Evolutionary conservation across 2,329 filamentous ascomycete species (phyloP).

Genomic region (Macrophomina phaseolina): DNA sequence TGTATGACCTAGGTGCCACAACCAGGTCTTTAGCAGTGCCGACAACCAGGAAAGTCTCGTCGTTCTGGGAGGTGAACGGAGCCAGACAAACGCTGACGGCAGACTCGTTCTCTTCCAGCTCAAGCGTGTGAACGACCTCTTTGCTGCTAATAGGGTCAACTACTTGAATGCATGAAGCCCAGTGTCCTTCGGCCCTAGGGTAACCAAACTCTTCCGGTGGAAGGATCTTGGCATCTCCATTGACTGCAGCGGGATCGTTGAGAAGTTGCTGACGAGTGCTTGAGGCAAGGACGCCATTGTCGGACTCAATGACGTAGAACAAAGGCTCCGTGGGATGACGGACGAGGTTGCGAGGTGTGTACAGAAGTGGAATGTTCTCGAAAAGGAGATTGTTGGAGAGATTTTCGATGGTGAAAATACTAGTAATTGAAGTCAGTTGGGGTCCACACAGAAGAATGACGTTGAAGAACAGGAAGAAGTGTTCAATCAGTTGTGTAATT

Average conservation of each 20-base stretch:
- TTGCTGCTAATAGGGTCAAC: slow-evolving; percentile 80
- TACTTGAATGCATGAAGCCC: slow-evolving; percentile 94
- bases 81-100: slow-evolving; percentile 86
- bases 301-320: slow-evolving; percentile 93
- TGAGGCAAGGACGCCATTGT: slow-evolving; percentile 87
- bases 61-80: slow-evolving; percentile 84
- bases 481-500: slow-evolving; percentile 47
- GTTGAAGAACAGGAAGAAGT: too few species aligned
- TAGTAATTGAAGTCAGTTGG: slow-evolving; percentile 33
- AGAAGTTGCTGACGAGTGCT: slow-evolving; percentile 78
- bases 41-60: slow-evolving; percentile 89
- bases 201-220: slow-evolving; percentile 88
- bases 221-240: slow-evolving; percentile 57
- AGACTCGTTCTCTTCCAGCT: slow-evolving; percentile 88
- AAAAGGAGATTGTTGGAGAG: slow-evolving; percentile 85
- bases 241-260: slow-evolving; percentile 62
- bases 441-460: too few species aligned
- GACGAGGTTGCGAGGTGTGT: slow-evolving; percentile 87
- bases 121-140: slow-evolving; percentile 74
- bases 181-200: slow-evolving; percentile 80
- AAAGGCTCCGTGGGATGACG: slow-evolving; percentile 86
- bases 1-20: slow-evolving; percentile 75
- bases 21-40: slow-evolving; percentile 92
- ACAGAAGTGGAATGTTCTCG: slow-evolving; percentile 82
- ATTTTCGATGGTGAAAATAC: slow-evolving; percentile 91